These are phyloP conservation scores for Rutidosis leptorrhynchoides DNA, from an alignment of 129 eudicot genomes.

Conservation along the genomic window DNA sequence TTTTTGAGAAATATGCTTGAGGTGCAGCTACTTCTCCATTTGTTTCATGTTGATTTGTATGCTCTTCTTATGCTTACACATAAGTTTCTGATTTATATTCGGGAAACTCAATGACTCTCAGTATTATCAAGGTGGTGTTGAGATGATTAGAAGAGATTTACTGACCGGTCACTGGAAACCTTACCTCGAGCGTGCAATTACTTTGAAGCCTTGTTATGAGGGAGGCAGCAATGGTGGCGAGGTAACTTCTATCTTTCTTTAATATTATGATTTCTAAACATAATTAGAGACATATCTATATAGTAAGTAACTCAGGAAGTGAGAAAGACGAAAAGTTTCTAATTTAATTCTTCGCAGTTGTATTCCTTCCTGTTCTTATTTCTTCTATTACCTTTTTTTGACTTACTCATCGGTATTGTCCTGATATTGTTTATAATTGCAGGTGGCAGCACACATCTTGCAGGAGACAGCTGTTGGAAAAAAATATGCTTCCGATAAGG, in stretches of 20 bases:
- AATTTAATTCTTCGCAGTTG: no score
- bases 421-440: constrained; percentile 23
- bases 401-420: no score
- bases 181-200: constrained; percentile 80
- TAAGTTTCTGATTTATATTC: background rate
- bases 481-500: constrained; percentile 74
- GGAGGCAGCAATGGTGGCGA: constrained; percentile 96
- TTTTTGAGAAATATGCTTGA: constrained; percentile 98
- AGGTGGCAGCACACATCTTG: constrained; percentile 95
- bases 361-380: no score
- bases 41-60: no score
- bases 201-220: constrained; percentile 80
- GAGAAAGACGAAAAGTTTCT: no score
- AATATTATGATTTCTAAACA: no score
- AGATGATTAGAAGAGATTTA: constrained; percentile 97
- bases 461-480: constrained; percentile 87
- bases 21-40: constrained; percentile 36
- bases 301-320: background rate
- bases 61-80: no score
- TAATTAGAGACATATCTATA: no score
- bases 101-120: constrained; percentile 20
- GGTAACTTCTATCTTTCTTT: constrained; percentile 38
- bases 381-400: no score
- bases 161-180: constrained; percentile 96
- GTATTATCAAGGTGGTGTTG: constrained; percentile 95